A percentile compares a stretch with the other conserved stretches of the same genome.
Conservation (phyloP, 2,329 filamentous ascomycete species). For the Rutstroemia sydowiana region DNA sequence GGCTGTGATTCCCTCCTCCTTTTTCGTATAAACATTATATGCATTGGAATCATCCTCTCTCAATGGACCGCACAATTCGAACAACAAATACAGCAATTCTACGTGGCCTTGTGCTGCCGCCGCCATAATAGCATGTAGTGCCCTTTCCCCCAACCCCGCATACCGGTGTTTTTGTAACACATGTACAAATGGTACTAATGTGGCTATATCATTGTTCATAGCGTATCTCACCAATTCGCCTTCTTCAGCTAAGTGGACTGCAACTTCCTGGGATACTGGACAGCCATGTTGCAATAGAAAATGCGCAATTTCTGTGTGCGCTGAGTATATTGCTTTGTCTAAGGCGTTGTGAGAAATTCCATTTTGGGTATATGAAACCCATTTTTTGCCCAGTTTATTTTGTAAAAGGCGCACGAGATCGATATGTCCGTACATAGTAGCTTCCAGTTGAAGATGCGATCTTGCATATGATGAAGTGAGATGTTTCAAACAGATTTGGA, state of each 20-base stretch:
- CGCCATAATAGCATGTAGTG: too few relatives aligned
- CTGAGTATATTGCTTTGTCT: neutral
- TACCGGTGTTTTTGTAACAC: too few relatives aligned
- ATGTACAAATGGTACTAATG: neutral
- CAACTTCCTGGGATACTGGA: neutral
- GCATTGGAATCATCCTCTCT: too few relatives aligned
- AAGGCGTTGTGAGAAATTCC: neutral
- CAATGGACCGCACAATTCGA: too few relatives aligned
- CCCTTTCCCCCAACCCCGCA: too few relatives aligned
- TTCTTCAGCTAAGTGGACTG: neutral
- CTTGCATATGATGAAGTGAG: neutral
- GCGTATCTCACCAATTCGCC: neutral
- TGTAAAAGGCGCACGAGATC: neutral
- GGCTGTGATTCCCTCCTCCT: too few relatives aligned
- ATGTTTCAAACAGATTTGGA: neutral
- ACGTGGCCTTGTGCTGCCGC: too few relatives aligned
- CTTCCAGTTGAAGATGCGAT: neutral
- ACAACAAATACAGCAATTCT: too few relatives aligned
- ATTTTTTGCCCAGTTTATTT: fast-evolving
- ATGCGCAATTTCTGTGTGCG: neutral
- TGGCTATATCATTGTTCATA: neutral
- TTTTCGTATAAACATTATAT: too few relatives aligned
- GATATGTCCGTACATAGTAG: neutral
- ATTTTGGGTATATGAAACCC: neutral
- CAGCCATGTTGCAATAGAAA: neutral